Conservation (phyloP, 257 asterid species). For the Plantago ovata region DNA sequence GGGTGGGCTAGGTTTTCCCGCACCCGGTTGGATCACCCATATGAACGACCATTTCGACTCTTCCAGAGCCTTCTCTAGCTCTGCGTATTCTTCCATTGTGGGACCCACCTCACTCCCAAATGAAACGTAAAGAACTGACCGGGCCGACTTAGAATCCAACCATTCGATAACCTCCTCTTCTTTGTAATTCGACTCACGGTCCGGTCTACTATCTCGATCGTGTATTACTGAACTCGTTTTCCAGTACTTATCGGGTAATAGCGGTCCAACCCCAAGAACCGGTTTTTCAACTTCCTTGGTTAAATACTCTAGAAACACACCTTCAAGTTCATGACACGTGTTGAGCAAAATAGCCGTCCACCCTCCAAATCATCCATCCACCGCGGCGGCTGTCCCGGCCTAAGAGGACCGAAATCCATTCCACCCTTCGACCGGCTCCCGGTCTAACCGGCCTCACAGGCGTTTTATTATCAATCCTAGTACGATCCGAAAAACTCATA, state of each 20-base stretch:
- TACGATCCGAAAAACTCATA: constrained; percentile 35
- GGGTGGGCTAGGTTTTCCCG: constrained; percentile 45
- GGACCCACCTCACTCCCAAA: constrained; percentile 79
- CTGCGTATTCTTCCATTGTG: constrained; percentile 44
- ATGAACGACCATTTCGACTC: constrained; percentile 45
- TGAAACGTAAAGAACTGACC: constrained; percentile 61
- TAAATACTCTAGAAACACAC: constrained; percentile 43
- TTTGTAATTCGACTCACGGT: constrained; percentile 44
- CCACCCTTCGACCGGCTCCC: constrained; percentile 22
- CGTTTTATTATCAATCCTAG: constrained; percentile 26
- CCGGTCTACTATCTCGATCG: constrained; percentile 41
- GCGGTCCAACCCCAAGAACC: constrained; percentile 56
- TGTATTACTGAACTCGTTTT: constrained; percentile 32
- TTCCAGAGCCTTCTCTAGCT: constrained; percentile 45
- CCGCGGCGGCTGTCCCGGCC: constrained; percentile 36
- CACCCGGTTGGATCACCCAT: constrained; percentile 70
- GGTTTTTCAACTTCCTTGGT: constrained; percentile 34
- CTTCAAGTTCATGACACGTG: constrained; percentile 56
- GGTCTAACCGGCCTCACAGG: constrained; percentile 10
- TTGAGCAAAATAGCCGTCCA: constrained; percentile 50
- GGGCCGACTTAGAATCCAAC: constrained; percentile 47
- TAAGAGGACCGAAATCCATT: constrained; percentile 34
- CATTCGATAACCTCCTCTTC: constrained; percentile 60
- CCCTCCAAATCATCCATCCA: constrained; percentile 57
- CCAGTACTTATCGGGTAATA: constrained; percentile 60